Evolutionary conservation across 768 basidiomycete genomes (phyloP).

Genomic region (Mycena albidolilacea): DNA sequence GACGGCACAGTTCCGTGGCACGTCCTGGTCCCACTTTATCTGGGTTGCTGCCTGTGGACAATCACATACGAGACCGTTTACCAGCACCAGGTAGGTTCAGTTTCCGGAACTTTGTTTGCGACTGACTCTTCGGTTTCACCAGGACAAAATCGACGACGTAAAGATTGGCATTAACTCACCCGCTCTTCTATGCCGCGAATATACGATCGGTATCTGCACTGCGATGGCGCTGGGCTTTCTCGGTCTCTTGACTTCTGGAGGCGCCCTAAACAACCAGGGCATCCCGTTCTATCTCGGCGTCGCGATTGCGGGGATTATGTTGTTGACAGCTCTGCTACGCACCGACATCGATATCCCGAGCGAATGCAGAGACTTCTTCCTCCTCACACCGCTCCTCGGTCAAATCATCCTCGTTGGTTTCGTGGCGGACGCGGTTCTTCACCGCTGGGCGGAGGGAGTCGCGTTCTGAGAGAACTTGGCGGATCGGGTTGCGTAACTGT

Average conservation of each 20-base stretch:
- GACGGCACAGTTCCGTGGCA: conserved; percentile 44
- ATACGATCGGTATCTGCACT: conserved; percentile 63
- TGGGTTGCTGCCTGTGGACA: conserved; percentile 48
- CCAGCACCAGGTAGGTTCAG: conserved; percentile 46
- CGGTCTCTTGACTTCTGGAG: conserved; percentile 58
- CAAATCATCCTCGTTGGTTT: conserved; percentile 46
- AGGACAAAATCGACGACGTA: conserved; percentile 59
- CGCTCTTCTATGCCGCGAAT: conserved; percentile 65
- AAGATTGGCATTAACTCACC: conserved; percentile 73
- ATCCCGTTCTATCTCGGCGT: conserved; percentile 49
- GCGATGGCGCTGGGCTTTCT: conserved; percentile 56
- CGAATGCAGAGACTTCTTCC: conserved; percentile 44
- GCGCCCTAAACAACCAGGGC: conserved; percentile 60
- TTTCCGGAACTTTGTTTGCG: background rate
- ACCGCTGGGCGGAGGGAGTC: conserved; percentile 40
- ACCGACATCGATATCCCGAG: conserved; percentile 46
- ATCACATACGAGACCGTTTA: conserved; percentile 51
- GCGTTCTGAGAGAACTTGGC: conserved; percentile 33
- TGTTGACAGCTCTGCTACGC: conserved; percentile 37
- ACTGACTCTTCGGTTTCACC: background rate
- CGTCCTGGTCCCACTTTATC: conserved; percentile 44
- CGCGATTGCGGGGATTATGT: conserved; percentile 34
- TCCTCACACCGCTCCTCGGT: conserved; percentile 45
- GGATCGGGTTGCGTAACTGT: too few relatives aligned
- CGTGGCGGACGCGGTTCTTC: conserved; percentile 43